A percentile compares a stretch with the other conserved stretches of the same genome.
phyloP scores from a whole-genome alignment of 345 rosid species.

The Eutrema yunnanense region DNA sequence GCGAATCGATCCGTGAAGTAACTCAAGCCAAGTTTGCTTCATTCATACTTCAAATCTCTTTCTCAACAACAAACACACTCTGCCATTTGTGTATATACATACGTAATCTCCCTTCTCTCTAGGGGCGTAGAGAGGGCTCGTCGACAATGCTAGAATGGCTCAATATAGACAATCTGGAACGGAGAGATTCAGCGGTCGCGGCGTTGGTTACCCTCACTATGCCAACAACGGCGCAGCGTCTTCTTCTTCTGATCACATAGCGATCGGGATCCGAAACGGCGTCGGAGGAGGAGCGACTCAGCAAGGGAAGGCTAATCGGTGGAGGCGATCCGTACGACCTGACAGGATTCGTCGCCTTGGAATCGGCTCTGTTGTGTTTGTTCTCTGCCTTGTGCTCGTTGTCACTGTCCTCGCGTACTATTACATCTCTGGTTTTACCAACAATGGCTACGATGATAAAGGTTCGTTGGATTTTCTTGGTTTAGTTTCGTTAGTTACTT shows the following conservation, averaged over 20 bases:
- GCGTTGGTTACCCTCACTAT: slow-evolving; percentile 20
- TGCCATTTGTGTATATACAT: not conserved
- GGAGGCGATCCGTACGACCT: slow-evolving; percentile 57
- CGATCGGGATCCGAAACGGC: slow-evolving; percentile 53
- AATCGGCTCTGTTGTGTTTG: slow-evolving; percentile 37
- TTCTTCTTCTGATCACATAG: slow-evolving; percentile 47
- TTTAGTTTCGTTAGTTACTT: not conserved
- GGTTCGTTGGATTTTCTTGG: slow-evolving; percentile 29
- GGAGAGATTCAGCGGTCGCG: slow-evolving; percentile 37
- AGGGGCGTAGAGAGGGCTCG: slow-evolving; percentile 4
- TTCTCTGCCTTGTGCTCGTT: slow-evolving; percentile 50
- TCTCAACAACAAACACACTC: not conserved
- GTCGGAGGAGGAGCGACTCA: slow-evolving; percentile 22
- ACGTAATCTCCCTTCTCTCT: not conserved
- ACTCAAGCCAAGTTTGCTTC: slow-evolving; percentile 21
- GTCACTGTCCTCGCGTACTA: slow-evolving; percentile 61
- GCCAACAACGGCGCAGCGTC: slow-evolving; percentile 37
- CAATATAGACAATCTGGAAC: slow-evolving; percentile 86
- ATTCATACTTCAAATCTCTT: slow-evolving; percentile 25
- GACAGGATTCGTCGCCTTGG: slow-evolving; percentile 50
- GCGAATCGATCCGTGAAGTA: slow-evolving; percentile 13
- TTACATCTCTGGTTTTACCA: slow-evolving; percentile 40
- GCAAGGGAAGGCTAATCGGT: slow-evolving; percentile 48
- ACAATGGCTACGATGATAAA: slow-evolving; percentile 27
- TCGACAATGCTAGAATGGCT: slow-evolving; percentile 63